Base-by-base conservation (phyloP, 1,284 basidiomycete species). In the Rhodotorula sp. region DNA sequence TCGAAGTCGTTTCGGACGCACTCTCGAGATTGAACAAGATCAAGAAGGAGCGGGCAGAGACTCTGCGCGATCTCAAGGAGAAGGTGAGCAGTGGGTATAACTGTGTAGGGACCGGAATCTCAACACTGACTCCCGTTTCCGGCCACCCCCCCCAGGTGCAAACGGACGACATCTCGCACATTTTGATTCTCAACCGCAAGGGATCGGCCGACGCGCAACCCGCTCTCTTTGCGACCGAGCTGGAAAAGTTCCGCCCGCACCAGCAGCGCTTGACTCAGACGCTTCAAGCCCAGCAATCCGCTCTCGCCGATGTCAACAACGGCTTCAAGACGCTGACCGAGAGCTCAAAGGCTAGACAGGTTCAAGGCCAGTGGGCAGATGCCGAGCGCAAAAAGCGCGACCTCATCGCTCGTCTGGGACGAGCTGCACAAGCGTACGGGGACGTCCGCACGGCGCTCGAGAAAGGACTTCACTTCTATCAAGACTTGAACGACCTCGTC, bases 201-300 rank as follows among this genome's bases (percentile, higher is more conserved):
- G 71, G 66, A 14, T 86, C 87, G 37, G 87, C 88, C 51, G 53
- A 60, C 48, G 89, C 91, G 6, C 93, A 98, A 76, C 89, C 91
- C 0, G 86, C 91, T 1, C 84, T 98, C 24, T 98, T 98, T 77
- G 91, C 93, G 0, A 86, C 89, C 10, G 95, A 98, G 80, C 86
- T 98, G 24, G 95, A 97, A 80, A 98, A 98, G 82, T 98, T 97
- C 84, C 85, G 87, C 30, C 91, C 94, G 1, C 94, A 92, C 79
- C 93, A 96, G 80, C 87, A 89, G 60, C 87, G 92, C 6, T 83
- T 97, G 2, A 83, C 86, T 3, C 85, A 89, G 1, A 91, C 91
- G 0, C 84, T 91, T 4, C 87, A 89, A 62, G 88, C 91, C 46
- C 91, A 95, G 75, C 87, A 91, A 74, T 79, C 84, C 20, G 84